A percentile compares a stretch with the other conserved stretches of the same genome.
Conservation (phyloP, 1,284 basidiomycete genomes). For the Malassezia furfur region DNA sequence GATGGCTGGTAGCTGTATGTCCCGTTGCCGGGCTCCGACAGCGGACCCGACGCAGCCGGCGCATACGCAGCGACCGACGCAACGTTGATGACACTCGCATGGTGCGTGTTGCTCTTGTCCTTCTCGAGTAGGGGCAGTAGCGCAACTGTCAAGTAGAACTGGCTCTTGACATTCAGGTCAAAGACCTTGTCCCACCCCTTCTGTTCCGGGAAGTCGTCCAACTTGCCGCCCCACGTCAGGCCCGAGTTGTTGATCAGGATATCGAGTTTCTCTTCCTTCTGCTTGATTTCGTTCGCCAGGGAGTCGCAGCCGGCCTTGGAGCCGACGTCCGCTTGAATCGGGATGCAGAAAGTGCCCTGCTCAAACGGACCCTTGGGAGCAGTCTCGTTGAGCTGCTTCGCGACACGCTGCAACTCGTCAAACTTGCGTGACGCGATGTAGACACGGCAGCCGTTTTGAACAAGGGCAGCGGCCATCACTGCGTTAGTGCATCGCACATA, state of each 20-base stretch:
- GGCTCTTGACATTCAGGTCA: conserved; percentile 44
- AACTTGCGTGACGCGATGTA: conserved; percentile 73
- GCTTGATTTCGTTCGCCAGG: conserved; percentile 60
- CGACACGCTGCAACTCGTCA: conserved; percentile 57
- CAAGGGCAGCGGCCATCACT: conserved; percentile 70
- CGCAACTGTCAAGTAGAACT: conserved; percentile 47
- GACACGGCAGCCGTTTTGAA: conserved; percentile 66
- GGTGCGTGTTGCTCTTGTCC: conserved; percentile 52
- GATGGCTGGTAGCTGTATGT: conserved; percentile 67
- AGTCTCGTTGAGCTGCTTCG: conserved; percentile 23
- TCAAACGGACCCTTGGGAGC: conserved; percentile 22
- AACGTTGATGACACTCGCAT: conserved; percentile 60
- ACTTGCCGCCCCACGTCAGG: conserved; percentile 68
- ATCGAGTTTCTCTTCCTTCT: conserved; percentile 59
- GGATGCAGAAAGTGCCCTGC: conserved; percentile 25
- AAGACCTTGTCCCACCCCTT: conserved; percentile 62
- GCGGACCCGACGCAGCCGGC: conserved; percentile 52
- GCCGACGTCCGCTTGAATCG: conserved; percentile 38
- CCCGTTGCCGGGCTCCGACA: conserved; percentile 59
- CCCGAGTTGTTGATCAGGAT: conserved; percentile 46
- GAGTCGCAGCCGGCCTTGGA: conserved; percentile 70
- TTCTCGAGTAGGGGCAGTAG: conserved; percentile 38
- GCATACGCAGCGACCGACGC: conserved; percentile 63
- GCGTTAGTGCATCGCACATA: conserved; percentile 3
- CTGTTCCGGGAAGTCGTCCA: conserved; percentile 59